Base-by-base conservation (phyloP, 345 rosid species). In the Eucalyptus tenuipes region DNA sequence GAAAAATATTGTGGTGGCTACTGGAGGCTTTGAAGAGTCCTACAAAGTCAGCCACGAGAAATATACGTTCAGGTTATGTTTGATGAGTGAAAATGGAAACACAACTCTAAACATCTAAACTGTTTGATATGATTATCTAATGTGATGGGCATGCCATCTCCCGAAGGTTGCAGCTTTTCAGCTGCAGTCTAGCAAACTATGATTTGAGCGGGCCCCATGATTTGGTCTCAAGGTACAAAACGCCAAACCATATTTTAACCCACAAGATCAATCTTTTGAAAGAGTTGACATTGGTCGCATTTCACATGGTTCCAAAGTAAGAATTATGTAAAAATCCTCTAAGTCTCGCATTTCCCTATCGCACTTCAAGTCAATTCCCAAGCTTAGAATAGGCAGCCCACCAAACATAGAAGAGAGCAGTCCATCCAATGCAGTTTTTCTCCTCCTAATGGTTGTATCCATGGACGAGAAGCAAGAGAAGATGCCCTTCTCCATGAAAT, bases 1-100 rank as follows among this genome's bases (percentile, higher is more conserved):
- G 64, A 97, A 95, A 92, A 97, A 97, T 27, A 97, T 90, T 12
- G 99, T 93, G 75, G 96, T 88, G 75, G 99, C 99, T 87, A 91
- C 92, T 25, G 97, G 99, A 88, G 94, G 91, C 86, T 94, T 91
- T 24, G 87, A 40, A 59, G 93, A 88, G 33, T 90, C 96, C 99
- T 97, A 48, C 48, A 92, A 88, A 49, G 81, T 87, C 85, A 49
- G 59, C 33, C 86, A 88, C 14, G 13, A 6, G 37, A 85, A 29
- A 33, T 75, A 75, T 10, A 75, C 20, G 47, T 75, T 33, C 50
- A 50, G 42, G 33, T 68, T 9, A 68, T 10, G 57, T 49, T 49
- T 86, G 37, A 50, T 8, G 2, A 86, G 29, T 86, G 64, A 50
- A 86, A 86, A 40, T 11, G 44, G 44, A 50, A 75, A 75, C 24